Conservation (phyloP, 805 yeast species). For the Brettanomyces nanus region DNA sequence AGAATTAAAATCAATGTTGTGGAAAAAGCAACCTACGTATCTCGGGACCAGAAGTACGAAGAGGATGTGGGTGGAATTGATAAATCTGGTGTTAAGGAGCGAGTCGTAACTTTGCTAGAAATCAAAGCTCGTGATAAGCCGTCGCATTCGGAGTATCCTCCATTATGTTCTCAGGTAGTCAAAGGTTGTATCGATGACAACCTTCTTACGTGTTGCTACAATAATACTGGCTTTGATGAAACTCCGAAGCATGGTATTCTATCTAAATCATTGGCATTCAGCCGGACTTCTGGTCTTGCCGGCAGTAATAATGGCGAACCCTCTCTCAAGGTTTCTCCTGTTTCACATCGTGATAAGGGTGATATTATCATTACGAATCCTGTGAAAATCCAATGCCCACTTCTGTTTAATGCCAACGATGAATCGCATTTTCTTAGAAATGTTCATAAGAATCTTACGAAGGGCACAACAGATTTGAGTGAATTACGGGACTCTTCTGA, state of each 20-base stretch:
- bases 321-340: background rate
- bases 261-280: background rate
- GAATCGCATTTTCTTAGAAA: constrained; percentile 20
- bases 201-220: constrained; percentile 48
- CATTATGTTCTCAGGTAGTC: constrained; percentile 52
- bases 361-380: constrained; percentile 29
- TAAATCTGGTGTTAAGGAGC: constrained; percentile 34
- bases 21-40: constrained; percentile 57
- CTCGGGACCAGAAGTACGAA: constrained; percentile 45
- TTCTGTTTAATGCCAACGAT: constrained; percentile 25
- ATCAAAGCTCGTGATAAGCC: constrained; percentile 45
- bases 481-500: constrained; percentile 16
- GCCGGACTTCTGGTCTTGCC: background rate
- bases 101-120: constrained; percentile 53
- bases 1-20: constrained; percentile 57
- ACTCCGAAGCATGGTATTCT: background rate
- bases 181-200: constrained; percentile 52
- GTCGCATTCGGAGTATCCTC: constrained; percentile 20
- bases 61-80: constrained; percentile 40
- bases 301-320: background rate
- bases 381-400: constrained; percentile 29
- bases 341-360: constrained; percentile 8
- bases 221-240: constrained; percentile 17
- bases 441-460: constrained; percentile 18
- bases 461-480: constrained; percentile 16